phyloP scores from a whole-genome alignment of 345 rosid species.

The Pistacia atlantica region DNA sequence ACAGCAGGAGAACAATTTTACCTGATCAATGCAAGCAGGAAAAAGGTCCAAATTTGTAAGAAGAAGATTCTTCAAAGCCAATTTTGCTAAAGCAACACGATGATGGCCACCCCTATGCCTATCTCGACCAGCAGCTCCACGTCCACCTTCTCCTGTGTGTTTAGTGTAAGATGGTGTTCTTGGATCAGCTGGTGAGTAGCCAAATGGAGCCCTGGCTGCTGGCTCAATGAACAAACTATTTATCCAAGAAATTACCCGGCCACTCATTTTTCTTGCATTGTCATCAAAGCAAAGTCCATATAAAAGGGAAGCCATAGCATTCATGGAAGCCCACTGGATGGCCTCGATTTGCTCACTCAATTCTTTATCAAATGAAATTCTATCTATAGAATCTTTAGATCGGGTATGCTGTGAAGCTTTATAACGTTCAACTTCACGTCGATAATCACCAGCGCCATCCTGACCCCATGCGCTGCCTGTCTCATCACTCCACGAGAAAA shows the following conservation, averaged over 20 bases:
- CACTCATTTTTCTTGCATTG: constrained; percentile 98
- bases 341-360: constrained; percentile 90
- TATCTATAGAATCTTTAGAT: constrained; percentile 93
- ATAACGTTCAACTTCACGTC: constrained; percentile 97
- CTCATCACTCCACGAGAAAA: constrained; percentile 93
- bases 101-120: constrained; percentile 84
- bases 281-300: constrained; percentile 99
- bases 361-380: constrained; percentile 92
- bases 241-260: constrained; percentile 94
- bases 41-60: constrained; percentile 95
- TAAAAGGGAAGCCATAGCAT: constrained; percentile 95
- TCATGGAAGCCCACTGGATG: constrained; percentile 96
- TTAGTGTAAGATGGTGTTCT: constrained; percentile 94
- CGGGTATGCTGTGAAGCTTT: constrained; percentile 88
- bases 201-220: constrained; percentile 92
- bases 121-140: constrained; percentile 85
- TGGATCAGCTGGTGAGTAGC: constrained; percentile 93
- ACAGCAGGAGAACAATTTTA: constrained; percentile 33
- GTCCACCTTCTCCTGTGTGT: constrained; percentile 77
- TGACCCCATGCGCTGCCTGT: constrained; percentile 83
- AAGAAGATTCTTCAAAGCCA: constrained; percentile 96
- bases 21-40: constrained; percentile 99
- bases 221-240: constrained; percentile 96
- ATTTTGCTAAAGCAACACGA: constrained; percentile 88
- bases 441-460: constrained; percentile 81